Conservation (phyloP, 2,329 filamentous ascomycete species). For the Colletotrichum acutatum region DNA sequence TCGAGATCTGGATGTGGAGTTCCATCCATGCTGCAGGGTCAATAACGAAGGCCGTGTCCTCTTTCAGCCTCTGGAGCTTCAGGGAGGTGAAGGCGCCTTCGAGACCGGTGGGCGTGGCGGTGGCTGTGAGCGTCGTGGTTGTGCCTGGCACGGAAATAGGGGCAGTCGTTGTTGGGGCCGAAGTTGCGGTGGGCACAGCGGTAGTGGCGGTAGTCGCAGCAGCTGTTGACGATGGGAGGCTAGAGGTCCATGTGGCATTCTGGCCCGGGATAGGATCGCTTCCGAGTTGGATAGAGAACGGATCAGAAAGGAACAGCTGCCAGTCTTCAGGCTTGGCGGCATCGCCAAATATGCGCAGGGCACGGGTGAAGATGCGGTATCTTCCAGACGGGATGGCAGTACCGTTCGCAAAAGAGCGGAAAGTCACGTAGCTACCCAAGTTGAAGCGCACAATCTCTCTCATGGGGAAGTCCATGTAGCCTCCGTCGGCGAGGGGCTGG, state of each 20-base stretch:
- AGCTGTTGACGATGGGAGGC: neutral
- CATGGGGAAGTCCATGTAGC: slow-evolving; percentile 26
- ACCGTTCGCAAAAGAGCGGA: slow-evolving; percentile 35
- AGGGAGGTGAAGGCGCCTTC: slow-evolving; percentile 21
- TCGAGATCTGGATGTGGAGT: slow-evolving; percentile 24
- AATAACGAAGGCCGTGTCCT: neutral
- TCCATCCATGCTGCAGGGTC: slow-evolving; percentile 32
- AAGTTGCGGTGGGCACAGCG: neutral
- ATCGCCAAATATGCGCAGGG: slow-evolving; percentile 63
- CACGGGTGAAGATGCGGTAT: slow-evolving; percentile 49
- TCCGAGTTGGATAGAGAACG: slow-evolving; percentile 35
- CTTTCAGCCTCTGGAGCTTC: slow-evolving; percentile 16
- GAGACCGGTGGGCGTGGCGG: slow-evolving; percentile 28
- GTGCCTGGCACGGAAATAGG: slow-evolving; percentile 24
- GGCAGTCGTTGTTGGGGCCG: neutral
- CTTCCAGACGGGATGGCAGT: slow-evolving; percentile 31
- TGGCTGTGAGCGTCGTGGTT: slow-evolving; percentile 31
- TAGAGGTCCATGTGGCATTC: slow-evolving; percentile 5
- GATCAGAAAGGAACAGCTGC: slow-evolving; percentile 53
- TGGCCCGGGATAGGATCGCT: slow-evolving; percentile 26
- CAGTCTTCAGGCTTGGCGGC: slow-evolving; percentile 55
- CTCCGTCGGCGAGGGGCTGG: neutral
- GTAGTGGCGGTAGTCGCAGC: slow-evolving; percentile 6
- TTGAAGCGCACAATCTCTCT: slow-evolving; percentile 31
- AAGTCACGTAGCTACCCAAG: slow-evolving; percentile 24